These are phyloP conservation scores for Nymphaea thermarum DNA, from an alignment of 164 flowering plant species.

Conservation along the genomic window DNA sequence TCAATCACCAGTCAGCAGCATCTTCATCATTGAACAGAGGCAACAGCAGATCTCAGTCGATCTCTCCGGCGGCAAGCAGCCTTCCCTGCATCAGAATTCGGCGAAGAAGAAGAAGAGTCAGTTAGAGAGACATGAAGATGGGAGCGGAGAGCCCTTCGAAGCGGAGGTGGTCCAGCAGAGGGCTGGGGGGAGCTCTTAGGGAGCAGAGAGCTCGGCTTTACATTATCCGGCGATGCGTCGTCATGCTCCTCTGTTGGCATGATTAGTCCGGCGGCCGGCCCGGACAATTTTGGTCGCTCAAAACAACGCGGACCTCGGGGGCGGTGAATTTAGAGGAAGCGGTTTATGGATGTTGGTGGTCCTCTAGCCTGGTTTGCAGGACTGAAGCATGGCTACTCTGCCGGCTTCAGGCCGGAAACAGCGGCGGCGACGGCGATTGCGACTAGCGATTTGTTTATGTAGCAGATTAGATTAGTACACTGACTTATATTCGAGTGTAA, in stretches of 20 bases:
- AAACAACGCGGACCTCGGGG: no score
- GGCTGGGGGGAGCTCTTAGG: conserved; percentile 43
- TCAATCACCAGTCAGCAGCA: no score
- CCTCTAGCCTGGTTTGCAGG: neutral
- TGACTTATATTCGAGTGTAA: neutral
- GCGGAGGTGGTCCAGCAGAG: conserved; percentile 39
- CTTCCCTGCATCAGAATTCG: no score
- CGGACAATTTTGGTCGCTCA: neutral
- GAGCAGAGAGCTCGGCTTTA: conserved; percentile 23
- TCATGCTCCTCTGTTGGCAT: conserved; percentile 12
- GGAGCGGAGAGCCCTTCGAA: conserved; percentile 11
- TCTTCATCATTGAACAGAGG: no score
- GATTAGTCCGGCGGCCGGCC: conserved; percentile 1
- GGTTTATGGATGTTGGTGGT: neutral
- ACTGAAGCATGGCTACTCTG: neutral
- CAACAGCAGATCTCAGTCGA: no score
- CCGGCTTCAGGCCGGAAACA: neutral
- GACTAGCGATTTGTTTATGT: neutral
- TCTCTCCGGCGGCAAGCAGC: no score
- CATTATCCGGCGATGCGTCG: conserved; percentile 10
- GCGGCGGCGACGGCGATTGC: no score
- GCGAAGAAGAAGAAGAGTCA: no score
- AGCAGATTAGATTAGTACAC: neutral
- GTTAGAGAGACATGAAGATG: neutral
- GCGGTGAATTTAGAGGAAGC: neutral